A percentile compares a stretch with the other conserved stretches of the same genome.
These are phyloP conservation scores for Ilex asprella DNA, from an alignment of 257 asterid genomes.

Conservation along the genomic window DNA sequence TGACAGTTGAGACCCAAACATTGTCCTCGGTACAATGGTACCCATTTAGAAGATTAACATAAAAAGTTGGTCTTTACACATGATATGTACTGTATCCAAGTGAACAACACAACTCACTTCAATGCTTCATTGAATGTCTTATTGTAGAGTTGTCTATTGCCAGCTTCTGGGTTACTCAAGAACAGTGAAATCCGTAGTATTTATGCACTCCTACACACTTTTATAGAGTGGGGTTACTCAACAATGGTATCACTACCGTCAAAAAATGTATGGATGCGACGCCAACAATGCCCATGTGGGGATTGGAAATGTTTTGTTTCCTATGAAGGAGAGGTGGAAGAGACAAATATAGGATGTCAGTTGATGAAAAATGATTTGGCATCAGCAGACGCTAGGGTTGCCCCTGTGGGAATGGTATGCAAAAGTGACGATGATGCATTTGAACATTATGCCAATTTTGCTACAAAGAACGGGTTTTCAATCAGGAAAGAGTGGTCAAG, in stretches of 20 bases:
- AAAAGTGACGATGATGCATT: constrained; percentile 50
- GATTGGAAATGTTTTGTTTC: constrained; percentile 66
- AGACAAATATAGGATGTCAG: constrained; percentile 25
- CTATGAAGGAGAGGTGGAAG: constrained; percentile 38
- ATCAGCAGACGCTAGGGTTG: constrained; percentile 25
- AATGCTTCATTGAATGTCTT: too few relatives aligned
- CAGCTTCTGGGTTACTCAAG: not conserved
- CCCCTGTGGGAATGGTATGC: constrained; percentile 65
- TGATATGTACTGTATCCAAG: too few relatives aligned
- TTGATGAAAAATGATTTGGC: constrained; percentile 29
- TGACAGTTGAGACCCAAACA: too few relatives aligned
- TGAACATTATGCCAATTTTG: constrained; percentile 51
- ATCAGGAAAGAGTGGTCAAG: constrained; percentile 61
- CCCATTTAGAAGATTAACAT: too few relatives aligned
- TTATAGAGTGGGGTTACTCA: not conserved
- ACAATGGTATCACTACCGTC: constrained; percentile 39
- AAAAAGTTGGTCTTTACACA: too few relatives aligned
- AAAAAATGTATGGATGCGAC: constrained; percentile 46
- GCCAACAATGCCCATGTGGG: constrained; percentile 68
- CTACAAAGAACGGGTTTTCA: constrained; percentile 58
- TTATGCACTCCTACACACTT: not conserved
- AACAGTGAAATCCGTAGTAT: not conserved
- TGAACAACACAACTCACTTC: too few relatives aligned
- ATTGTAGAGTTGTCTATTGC: too few relatives aligned
- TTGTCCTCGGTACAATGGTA: too few relatives aligned